Evolutionary conservation across 2,329 filamentous ascomycete species (phyloP), one percentile per base, ranked within the genome.

Genomic region (Delphinella strobiligena): DNA sequence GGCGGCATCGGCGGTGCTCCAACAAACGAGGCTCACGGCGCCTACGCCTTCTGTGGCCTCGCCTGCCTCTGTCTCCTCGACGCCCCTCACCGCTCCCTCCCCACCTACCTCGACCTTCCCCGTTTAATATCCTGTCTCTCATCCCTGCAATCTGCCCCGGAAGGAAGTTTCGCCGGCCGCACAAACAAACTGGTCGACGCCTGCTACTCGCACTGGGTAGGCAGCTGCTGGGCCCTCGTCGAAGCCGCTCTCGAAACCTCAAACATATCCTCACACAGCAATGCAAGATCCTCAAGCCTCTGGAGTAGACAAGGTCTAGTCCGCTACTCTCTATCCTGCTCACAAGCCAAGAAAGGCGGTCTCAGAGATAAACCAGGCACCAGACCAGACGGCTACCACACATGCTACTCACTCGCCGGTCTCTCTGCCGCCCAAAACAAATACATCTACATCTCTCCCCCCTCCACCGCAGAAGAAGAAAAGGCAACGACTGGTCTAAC

Each of bases 131-230:
- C 80, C 44, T 98, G 91, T 87, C 74, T 98, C 30, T 89, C 86
- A 5, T 78, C 84, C 33, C 80, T 87, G 44, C 91, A 98, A 61
- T 83, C 89, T 58, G 78, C 79, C 19, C 91, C 89, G 3, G 91
- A 96, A 60, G 88, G 88, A 47, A 91, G 91, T 27, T 88, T 94
- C 55, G 82, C 85, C 31, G 91, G 91, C 45, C 81, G 91, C 50
- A 94, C 89, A 19, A 96, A 96, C 69, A 98, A 98, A 65, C 72
- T 98, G 22, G 91, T 96, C 22, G 91, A 98, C 60, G 91, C 89
- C 34, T 98, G 91, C 64, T 98, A 98, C 66, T 93, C 85, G 58
- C 89, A 95, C 62, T 98, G 91, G 91, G 82, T 94, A 24, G 91
- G 91, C 40, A 83, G 82, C 40, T 96, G 88, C 65, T 98, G 88